Percentiles rank a stretch among this genome's conserved stretches.
Evolutionary conservation across 164 flowering plant genomes (phyloP).

Genomic region (Annona squamosa): DNA sequence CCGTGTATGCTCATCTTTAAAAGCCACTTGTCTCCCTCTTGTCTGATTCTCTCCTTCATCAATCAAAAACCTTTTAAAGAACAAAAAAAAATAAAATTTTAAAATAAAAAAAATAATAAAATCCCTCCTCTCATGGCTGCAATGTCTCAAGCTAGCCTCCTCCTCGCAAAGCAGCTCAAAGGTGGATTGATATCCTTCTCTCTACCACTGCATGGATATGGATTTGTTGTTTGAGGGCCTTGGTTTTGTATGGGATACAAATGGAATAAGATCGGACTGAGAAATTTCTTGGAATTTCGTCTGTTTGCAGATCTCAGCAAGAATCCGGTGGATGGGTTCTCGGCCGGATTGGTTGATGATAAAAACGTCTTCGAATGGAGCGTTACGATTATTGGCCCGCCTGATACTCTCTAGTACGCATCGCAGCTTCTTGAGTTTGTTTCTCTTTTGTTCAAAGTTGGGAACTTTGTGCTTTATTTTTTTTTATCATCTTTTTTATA

Average conservation of each 20-base stretch:
- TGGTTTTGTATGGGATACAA: neutral
- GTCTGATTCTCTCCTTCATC: neutral
- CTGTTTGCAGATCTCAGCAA: slow-evolving; percentile 48
- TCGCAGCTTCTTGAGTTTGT: neutral
- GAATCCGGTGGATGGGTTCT: slow-evolving; percentile 70
- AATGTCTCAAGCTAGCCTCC: slow-evolving; percentile 63
- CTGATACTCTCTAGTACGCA: slow-evolving; percentile 63
- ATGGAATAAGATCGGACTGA: neutral
- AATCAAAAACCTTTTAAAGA: neutral
- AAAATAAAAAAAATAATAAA: slow-evolving; percentile 20
- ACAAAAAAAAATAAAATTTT: neutral
- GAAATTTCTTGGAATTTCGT: neutral
- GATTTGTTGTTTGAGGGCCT: neutral
- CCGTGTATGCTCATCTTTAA: neutral
- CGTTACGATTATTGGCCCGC: slow-evolving; percentile 71
- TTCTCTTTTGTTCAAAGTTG: neutral
- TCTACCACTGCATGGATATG: neutral
- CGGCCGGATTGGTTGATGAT: slow-evolving; percentile 70
- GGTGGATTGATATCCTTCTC: slow-evolving; percentile 21
- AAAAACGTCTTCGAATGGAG: slow-evolving; percentile 67
- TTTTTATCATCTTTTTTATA: neutral
- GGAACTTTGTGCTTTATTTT: neutral
- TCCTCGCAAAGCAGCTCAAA: slow-evolving; percentile 64
- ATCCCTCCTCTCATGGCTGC: slow-evolving; percentile 35
- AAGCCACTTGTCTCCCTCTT: neutral